phyloP scores from a whole-genome alignment of 495 filamentous ascomycete species.

The Cetradonia linearis region DNA sequence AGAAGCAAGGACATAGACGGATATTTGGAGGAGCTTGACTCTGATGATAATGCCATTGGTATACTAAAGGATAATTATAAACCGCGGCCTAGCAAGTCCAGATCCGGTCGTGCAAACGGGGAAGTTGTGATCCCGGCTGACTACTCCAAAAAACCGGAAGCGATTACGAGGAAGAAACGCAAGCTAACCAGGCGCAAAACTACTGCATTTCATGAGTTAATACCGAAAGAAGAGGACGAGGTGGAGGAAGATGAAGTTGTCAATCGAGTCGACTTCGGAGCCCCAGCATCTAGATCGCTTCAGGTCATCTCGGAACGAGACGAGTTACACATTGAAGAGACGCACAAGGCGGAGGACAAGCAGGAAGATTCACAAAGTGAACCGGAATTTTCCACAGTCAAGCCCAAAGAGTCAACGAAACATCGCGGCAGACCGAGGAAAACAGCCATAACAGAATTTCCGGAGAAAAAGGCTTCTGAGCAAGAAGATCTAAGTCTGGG shows the following conservation, averaged over 20 bases:
- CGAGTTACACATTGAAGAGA: neutral
- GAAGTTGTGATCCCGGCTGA: slow-evolving; percentile 21
- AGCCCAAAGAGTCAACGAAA: slow-evolving; percentile 19
- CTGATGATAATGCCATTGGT: slow-evolving; percentile 22
- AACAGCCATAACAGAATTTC: neutral
- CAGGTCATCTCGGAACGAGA: neutral
- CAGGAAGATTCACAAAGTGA: slow-evolving; percentile 13
- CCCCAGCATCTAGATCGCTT: neutral
- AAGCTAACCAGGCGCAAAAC: slow-evolving; percentile 20
- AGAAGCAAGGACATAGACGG: neutral
- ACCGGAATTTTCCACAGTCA: slow-evolving; percentile 15
- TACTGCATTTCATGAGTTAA: slow-evolving; percentile 17
- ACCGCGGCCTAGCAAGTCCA: slow-evolving; percentile 26
- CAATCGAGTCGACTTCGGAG: neutral
- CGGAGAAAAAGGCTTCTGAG: neutral
- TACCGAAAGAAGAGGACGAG: slow-evolving; percentile 19
- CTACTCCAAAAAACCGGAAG: slow-evolving; percentile 27
- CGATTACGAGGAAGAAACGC: slow-evolving; percentile 16
- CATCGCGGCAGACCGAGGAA: slow-evolving; percentile 26
- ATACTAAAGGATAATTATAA: slow-evolving; percentile 26
- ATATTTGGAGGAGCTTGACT: slow-evolving; percentile 15
- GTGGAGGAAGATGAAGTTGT: slow-evolving; percentile 9
- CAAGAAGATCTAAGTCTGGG: neutral
- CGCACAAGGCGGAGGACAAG: neutral
- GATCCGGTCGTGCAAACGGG: slow-evolving; percentile 9